phyloP scores from a whole-genome alignment of 164 flowering plant genomes.

The Dillenia suffruticosa region DNA sequence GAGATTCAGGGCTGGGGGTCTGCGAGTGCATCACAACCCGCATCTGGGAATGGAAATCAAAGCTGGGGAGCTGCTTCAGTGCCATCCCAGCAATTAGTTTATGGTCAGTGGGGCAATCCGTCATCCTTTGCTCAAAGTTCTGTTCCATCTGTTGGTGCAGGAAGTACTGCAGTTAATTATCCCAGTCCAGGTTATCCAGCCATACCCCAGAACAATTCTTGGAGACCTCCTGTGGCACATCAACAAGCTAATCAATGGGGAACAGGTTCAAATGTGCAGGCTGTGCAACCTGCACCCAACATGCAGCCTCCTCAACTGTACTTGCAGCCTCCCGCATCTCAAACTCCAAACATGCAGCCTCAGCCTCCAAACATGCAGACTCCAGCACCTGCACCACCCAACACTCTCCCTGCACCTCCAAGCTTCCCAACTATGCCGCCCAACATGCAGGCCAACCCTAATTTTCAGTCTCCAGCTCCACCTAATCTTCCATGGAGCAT shows the following conservation, averaged over 20 bases:
- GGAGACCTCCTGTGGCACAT: background rate
- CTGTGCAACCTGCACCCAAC: background rate
- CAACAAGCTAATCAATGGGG: slow-evolving; percentile 9
- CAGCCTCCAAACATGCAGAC: slow-evolving; percentile 11
- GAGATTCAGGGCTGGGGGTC: slow-evolving; percentile 23
- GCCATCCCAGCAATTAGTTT: slow-evolving; percentile 15
- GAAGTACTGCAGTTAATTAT: slow-evolving; percentile 19
- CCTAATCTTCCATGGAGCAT: slow-evolving; percentile 30
- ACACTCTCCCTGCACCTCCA: too few species aligned
- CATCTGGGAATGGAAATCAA: slow-evolving; percentile 19
- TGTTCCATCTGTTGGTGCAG: slow-evolving; percentile 19
- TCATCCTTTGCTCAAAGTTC: slow-evolving; percentile 19
- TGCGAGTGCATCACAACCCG: slow-evolving; percentile 8
- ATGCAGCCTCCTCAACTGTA: too few species aligned
- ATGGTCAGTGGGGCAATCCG: slow-evolving; percentile 26
- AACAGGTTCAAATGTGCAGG: slow-evolving; percentile 5
- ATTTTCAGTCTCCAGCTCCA: slow-evolving; percentile 22
- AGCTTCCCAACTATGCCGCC: too few species aligned
- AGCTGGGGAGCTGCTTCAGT: slow-evolving; percentile 28
- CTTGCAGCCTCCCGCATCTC: too few species aligned
- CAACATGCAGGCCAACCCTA: slow-evolving; percentile 4
- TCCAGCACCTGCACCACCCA: slow-evolving; percentile 1
- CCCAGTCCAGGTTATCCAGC: slow-evolving; percentile 16
- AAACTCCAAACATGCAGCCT: too few species aligned
- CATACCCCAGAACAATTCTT: slow-evolving; percentile 5